Evolutionary conservation across 306 rosid species (phyloP), one percentile per base, ranked within the genome.

Genomic region (Vicia sativa): DNA sequence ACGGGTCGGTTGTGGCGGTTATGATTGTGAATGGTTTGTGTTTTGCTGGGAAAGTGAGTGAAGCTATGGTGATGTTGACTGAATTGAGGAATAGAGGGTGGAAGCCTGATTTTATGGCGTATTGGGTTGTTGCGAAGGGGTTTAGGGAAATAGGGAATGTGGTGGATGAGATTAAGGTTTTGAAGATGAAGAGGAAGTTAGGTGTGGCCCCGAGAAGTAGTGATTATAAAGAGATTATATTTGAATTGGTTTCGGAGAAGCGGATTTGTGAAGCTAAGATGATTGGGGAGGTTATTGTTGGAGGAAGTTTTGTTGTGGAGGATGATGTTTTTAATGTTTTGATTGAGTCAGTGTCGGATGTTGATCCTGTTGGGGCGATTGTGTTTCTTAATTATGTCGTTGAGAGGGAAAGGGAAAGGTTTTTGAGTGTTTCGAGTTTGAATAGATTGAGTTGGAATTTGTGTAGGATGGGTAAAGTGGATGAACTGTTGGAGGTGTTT

Each of bases 101-200:
- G 78, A 93, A 93, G 73, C 93, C 98, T 31, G 98, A 93, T 84
- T 93, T 92, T 70, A 79, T 92, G 86, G 91, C 96, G 2, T 92
- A 92, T 21, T 80, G 93, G 86, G 80, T 87, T 85, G 87, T 92
- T 13, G 86, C 93, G 0, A 78, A 83, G 25, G 90, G 80, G 2
- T 82, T 86, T 71, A 83, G 74, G 39, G 71, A 71, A 29, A 62
- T 71, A 59, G 82, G 85, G 52, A 67, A 62, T 71, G 87, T 88
- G 75, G 87, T 73, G 74, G 95, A 82, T 35, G 84, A 79, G 66
- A 87, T 83, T 65, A 84, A 75, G 78, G 85, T 86, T 71, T 75
- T 90, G 87, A 93, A 90, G 82, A 90, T 77, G 90, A 93, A 93
- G 84, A 88, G 97, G 82, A 93, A 86, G 79, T 81, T 85, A 6